phyloP scores from a whole-genome alignment of 805 yeast genomes.

The Hanseniaspora thailandica region DNA sequence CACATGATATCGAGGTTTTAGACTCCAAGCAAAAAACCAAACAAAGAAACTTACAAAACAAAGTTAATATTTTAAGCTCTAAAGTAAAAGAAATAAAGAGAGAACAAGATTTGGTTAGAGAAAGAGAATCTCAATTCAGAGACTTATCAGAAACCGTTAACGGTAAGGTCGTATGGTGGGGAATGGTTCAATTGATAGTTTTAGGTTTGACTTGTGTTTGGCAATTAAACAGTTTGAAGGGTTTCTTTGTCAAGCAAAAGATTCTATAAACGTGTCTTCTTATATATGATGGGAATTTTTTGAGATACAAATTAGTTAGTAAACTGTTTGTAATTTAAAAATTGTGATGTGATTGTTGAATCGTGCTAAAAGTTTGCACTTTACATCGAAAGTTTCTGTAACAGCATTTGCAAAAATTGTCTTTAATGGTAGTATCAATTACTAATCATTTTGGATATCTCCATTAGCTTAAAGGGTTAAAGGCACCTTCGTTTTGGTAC shows the following conservation, averaged over 20 bases:
- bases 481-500: too few relatives aligned
- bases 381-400: background rate
- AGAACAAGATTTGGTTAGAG: constrained; percentile 59
- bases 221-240: constrained; percentile 62
- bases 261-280: constrained; percentile 23
- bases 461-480: too few relatives aligned
- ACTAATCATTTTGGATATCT: background rate
- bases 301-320: too few relatives aligned
- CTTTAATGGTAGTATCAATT: background rate
- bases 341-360: too few relatives aligned
- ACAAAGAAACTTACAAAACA: constrained; percentile 44
- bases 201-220: constrained; percentile 57
- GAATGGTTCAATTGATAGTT: constrained; percentile 52
- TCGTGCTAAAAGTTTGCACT: too few relatives aligned
- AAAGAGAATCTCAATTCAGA: constrained; percentile 63
- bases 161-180: constrained; percentile 62
- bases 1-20: constrained; percentile 45
- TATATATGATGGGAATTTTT: background rate
- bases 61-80: constrained; percentile 43
- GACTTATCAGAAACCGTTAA: constrained; percentile 61
- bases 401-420: background rate
- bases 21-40: constrained; percentile 57
- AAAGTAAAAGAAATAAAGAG: constrained; percentile 50
- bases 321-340: too few relatives aligned
- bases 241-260: constrained; percentile 70